phyloP scores from a whole-genome alignment of 2,329 filamentous ascomycete species.

The Alternaria novae-zelandiae region DNA sequence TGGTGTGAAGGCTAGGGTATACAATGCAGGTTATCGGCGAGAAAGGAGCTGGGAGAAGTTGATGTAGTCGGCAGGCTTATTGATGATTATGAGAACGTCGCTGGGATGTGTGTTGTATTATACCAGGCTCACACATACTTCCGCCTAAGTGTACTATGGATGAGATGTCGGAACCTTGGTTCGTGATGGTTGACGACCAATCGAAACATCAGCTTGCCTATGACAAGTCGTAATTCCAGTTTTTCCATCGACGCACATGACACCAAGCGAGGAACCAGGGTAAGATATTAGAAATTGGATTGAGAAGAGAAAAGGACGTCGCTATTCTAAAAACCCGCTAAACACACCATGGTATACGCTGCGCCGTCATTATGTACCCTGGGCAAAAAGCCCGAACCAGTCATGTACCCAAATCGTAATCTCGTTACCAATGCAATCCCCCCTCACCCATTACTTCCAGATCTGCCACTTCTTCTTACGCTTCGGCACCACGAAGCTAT shows the following conservation, averaged over 20 bases:
- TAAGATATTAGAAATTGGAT: not conserved
- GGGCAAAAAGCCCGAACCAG: not conserved
- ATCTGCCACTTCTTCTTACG: conserved; percentile 51
- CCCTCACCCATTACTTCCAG: conserved; percentile 28
- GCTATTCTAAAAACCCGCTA: not conserved
- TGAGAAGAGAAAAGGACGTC: not conserved
- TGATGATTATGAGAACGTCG: not conserved
- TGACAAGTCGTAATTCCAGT: not conserved
- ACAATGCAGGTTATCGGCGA: not conserved
- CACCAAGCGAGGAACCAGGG: not conserved
- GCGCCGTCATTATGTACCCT: conserved; percentile 1
- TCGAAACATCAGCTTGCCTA: not conserved
- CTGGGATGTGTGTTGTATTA: not conserved
- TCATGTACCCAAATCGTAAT: conserved; percentile 5
- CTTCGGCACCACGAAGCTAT: conserved; percentile 43
- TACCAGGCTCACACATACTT: not conserved
- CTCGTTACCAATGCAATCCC: conserved; percentile 2
- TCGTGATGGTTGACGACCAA: not conserved
- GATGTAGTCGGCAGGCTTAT: not conserved
- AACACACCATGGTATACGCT: conserved; percentile 6
- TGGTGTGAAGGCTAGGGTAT: not conserved
- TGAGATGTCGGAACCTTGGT: not conserved
- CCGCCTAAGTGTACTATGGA: not conserved
- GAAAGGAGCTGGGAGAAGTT: not conserved
- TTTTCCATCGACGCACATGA: not conserved